Evolutionary conservation across 208 protist species (phyloP).

Genomic region (Trypanosoma vivax): DNA sequence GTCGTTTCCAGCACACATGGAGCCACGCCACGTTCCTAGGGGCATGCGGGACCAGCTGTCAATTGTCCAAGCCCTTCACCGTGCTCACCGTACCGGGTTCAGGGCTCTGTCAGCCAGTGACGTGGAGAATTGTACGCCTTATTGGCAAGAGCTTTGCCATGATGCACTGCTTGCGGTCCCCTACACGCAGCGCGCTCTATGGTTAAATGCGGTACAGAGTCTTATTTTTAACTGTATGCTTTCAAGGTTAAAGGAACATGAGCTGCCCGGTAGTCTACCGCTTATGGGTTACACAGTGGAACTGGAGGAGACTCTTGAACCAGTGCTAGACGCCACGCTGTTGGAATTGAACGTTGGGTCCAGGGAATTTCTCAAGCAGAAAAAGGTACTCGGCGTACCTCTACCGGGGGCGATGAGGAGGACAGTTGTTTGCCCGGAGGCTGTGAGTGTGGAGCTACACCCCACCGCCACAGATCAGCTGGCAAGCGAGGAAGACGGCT

Average conservation of each 20-base stretch:
- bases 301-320: neutral
- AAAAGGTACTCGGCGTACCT: constrained; percentile 59
- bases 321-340: constrained; percentile 7
- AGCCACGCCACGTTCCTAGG: constrained; percentile 38
- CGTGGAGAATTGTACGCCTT: constrained; percentile 9
- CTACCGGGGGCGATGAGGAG: constrained; percentile 45
- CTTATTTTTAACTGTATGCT: constrained; percentile 69
- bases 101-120: constrained; percentile 2
- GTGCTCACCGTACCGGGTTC: constrained; percentile 51
- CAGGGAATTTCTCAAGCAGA: constrained; percentile 27
- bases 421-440: constrained; percentile 32
- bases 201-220: constrained; percentile 77
- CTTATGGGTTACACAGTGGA: constrained; percentile 8
- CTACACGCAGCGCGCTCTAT: constrained; percentile 54
- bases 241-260: constrained; percentile 18
- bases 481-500: neutral
- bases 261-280: neutral
- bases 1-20: constrained; percentile 60
- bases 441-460: neutral
- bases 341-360: constrained; percentile 1
- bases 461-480: neutral
- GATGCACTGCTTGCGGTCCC: constrained; percentile 51
- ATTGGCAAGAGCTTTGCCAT: constrained; percentile 60
- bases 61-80: constrained; percentile 51
- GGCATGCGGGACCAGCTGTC: constrained; percentile 49